Base-by-base conservation (phyloP, 305 asterid species). In the Euphrasia arctica region DNA sequence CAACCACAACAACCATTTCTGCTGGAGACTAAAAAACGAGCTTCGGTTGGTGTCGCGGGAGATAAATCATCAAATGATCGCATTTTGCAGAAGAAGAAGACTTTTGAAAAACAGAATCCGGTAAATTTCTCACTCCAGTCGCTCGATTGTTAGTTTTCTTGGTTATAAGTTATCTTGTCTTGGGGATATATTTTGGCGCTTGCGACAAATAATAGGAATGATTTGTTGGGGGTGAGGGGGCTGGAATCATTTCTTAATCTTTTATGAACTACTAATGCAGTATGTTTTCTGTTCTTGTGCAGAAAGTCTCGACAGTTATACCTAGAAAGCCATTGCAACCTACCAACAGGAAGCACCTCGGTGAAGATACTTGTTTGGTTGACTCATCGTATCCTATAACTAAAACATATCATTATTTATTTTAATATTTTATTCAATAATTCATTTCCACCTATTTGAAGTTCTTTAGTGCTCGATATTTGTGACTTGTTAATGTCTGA, bases 1-100 rank as follows among this genome's bases (percentile, higher is more conserved):
- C 87, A n/a, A n/a, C n/a, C n/a, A n/a, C n/a, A 18, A 18, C 22
- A 75, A 63, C 96, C 96, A n/a, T 89, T 84, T 79, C 82, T 92
- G 67, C 74, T 89, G 79, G 92, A 90, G 65, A 86, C 92, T 67
- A 90, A 81, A 65, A 86, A 86, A 74, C 90, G 89, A 39, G 90
- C 89, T 14, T 69, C 72, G 13, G 67, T 68, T 58, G 96, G 89
- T 56, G 63, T 18, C 51, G 60, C 63, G 41, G 77, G 65, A 39
- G 74, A 62, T 45, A 83, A 75, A 70, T 50, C 77, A 59, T 56
- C 77, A 2, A 69, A 73, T 27, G 45, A 61, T 51, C 73, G 3
- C 72, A 69, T 66, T 15, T 60, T 43, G 59, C 72, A 57, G 43
- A 70, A 70, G 59, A 70, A 70, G 59, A 80, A 49, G 54, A 70